Evolutionary conservation across 371 early-diverging fungal species (phyloP).

Genomic region (Lichtheimia ramosa): DNA sequence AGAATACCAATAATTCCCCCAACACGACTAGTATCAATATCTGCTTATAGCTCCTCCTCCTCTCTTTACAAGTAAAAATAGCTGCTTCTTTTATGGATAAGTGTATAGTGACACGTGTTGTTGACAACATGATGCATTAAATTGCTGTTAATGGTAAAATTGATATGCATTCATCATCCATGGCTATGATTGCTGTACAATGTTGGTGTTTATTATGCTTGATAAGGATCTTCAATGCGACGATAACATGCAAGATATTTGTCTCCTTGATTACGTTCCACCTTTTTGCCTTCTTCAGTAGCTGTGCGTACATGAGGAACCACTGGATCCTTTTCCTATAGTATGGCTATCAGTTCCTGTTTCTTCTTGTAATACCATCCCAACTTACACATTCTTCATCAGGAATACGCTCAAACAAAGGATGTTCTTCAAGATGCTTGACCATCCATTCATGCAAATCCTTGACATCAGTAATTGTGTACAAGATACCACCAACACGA

Average conservation of each 20-base stretch:
- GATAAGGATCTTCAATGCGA: conserved; percentile 66
- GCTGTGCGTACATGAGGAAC: conserved; percentile 79
- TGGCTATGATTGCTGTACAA: too few relatives aligned
- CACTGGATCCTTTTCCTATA: conserved; percentile 81
- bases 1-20: too few relatives aligned
- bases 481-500: conserved; percentile 87
- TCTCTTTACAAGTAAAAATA: not conserved
- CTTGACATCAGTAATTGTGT: conserved; percentile 95
- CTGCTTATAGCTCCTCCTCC: not conserved
- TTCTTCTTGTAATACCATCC: not conserved
- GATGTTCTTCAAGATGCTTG: conserved; percentile 90
- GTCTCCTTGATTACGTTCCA: conserved; percentile 90
- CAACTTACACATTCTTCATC: conserved; percentile 77
- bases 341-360: too few relatives aligned
- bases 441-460: conserved; percentile 97
- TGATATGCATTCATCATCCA: too few relatives aligned
- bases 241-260: conserved; percentile 93
- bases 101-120: too few relatives aligned
- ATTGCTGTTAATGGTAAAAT: too few relatives aligned
- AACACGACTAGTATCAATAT: not conserved
- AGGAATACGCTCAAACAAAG: conserved; percentile 86
- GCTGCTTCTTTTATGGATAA: too few relatives aligned
- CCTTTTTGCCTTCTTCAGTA: conserved; percentile 98
- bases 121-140: too few relatives aligned
- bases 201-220: conserved; percentile 6